These are phyloP conservation scores for Phytophthora macrochlamydospora DNA, from an alignment of 352 stramenopile species.

Conservation along the genomic window DNA sequence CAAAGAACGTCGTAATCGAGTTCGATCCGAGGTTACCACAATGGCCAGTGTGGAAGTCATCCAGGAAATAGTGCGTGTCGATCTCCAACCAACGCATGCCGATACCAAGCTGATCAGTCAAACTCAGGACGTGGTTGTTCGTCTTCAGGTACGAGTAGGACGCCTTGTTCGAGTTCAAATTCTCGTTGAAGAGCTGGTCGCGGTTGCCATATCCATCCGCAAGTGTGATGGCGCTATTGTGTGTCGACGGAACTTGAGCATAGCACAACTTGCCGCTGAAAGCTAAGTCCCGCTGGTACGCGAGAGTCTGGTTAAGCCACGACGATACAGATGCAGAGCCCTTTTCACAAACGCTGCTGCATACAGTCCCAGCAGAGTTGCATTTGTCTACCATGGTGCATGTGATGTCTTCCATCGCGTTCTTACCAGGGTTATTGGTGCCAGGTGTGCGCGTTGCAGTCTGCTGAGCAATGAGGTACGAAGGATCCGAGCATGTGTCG, in stretches of 20 bases:
- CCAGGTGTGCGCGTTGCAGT: conserved; percentile 33
- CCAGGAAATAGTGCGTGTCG: conserved; percentile 69
- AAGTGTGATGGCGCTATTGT: conserved; percentile 68
- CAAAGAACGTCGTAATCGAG: conserved; percentile 43
- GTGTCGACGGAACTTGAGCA: conserved; percentile 51
- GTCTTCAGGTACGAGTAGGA: conserved; percentile 67
- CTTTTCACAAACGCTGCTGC: conserved; percentile 52
- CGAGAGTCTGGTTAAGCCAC: conserved; percentile 50
- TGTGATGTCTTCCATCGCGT: conserved; percentile 33
- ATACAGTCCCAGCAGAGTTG: conserved; percentile 39
- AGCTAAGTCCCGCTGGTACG: conserved; percentile 53
- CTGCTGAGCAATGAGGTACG: conserved; percentile 34
- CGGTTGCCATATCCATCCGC: conserved; percentile 63
- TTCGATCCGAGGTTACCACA: conserved; percentile 53
- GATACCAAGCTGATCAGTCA: conserved; percentile 62
- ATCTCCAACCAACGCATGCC: conserved; percentile 68
- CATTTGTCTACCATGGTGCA: conserved; percentile 47
- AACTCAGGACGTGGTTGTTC: conserved; percentile 66
- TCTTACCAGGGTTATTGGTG: conserved; percentile 49
- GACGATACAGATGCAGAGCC: conserved; percentile 35
- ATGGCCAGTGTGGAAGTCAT: conserved; percentile 61
- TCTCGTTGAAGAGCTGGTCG: conserved; percentile 62
- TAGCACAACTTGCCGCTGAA: conserved; percentile 48
- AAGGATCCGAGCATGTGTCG: conserved; percentile 42
- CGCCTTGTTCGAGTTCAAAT: conserved; percentile 42